Evolutionary conservation across 2,329 filamentous ascomycete genomes (phyloP).

Genomic region (Cercospora citrullina): DNA sequence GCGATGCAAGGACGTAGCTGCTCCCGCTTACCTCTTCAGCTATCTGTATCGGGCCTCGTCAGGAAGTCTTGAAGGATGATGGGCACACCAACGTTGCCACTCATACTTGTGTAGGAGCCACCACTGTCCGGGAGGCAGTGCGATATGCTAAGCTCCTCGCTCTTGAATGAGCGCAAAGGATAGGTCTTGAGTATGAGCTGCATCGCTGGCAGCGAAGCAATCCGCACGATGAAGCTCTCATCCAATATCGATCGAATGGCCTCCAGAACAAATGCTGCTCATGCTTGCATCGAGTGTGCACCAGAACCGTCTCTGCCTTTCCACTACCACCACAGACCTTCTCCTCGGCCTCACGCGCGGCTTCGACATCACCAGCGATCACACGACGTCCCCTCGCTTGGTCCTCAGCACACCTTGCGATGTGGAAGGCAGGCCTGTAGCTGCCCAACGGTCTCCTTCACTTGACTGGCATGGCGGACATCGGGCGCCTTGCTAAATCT

Average conservation of each 20-base stretch:
- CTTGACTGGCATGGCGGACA: background rate
- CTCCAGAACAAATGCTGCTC: background rate
- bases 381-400: background rate
- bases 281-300: background rate
- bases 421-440: background rate
- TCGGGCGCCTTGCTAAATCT: background rate
- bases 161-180: background rate
- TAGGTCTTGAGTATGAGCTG: background rate
- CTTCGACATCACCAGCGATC: background rate
- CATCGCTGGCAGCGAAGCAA: background rate
- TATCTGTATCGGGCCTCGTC: background rate
- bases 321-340: background rate
- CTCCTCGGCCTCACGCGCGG: background rate
- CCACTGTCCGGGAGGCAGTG: conserved; percentile 20
- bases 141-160: conserved; percentile 24
- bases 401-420: background rate
- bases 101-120: conserved; percentile 16
- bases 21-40: too few species aligned
- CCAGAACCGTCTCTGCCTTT: background rate
- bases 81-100: background rate
- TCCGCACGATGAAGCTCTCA: background rate
- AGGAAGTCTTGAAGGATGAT: background rate
- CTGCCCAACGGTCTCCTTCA: background rate
- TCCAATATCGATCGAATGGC: background rate
- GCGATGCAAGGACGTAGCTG: too few species aligned